phyloP scores from a whole-genome alignment of 495 filamentous ascomycete genomes.

The Penicillium desertorum region DNA sequence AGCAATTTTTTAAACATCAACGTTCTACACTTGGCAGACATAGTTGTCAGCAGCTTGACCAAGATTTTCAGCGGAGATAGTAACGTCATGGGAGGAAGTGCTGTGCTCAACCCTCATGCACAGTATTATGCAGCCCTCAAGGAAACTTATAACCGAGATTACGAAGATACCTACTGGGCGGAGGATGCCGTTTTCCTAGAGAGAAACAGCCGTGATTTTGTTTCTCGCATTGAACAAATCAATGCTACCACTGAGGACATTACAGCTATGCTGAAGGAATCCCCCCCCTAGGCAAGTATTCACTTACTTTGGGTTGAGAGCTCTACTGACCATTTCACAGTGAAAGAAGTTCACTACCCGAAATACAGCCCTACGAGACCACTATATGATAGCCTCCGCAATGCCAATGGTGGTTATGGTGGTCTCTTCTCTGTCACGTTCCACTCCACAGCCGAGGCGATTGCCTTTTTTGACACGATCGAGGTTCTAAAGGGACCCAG shows the following conservation, averaged over 20 bases:
- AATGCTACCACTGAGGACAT: conserved; percentile 85
- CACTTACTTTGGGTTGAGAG: background rate
- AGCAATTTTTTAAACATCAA: conserved; percentile 96
- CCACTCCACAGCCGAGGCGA: conserved; percentile 62
- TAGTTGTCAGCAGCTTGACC: conserved; percentile 90
- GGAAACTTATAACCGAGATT: conserved; percentile 56
- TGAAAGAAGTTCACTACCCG: conserved; percentile 86
- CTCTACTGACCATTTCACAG: conserved; percentile 35
- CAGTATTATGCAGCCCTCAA: conserved; percentile 71
- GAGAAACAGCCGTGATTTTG: conserved; percentile 92
- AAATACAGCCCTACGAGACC: conserved; percentile 66
- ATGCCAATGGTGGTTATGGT: conserved; percentile 80
- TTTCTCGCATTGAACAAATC: conserved; percentile 76
- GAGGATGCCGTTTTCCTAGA: conserved; percentile 95
- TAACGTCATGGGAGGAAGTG: conserved; percentile 95
- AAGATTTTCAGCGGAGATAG: conserved; percentile 97
- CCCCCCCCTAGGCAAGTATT: conserved; percentile 49
- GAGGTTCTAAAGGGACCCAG: conserved; percentile 92
- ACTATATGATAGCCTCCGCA: conserved; percentile 76
- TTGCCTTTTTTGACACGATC: conserved; percentile 80
- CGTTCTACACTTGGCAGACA: conserved; percentile 82
- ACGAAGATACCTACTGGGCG: conserved; percentile 88
- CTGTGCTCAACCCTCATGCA: conserved; percentile 78
- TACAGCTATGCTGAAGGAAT: conserved; percentile 62
- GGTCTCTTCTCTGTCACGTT: conserved; percentile 86